Evolutionary conservation across 2,329 filamentous ascomycete species (phyloP).

Genomic region (Colletotrichum sp.): DNA sequence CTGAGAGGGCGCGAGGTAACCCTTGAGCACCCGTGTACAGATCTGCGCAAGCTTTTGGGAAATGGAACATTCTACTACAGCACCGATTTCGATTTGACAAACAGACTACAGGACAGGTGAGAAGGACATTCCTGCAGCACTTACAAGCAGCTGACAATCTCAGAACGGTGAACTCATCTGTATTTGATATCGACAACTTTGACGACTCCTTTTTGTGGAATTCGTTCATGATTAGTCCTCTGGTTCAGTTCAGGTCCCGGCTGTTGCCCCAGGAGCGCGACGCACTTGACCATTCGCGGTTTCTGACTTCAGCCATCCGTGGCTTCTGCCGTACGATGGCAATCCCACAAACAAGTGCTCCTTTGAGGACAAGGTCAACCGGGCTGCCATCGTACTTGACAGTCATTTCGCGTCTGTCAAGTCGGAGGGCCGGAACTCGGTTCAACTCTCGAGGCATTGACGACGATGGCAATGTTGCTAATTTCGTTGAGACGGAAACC

Average conservation of each 20-base stretch:
- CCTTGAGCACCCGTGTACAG: constrained; percentile 86
- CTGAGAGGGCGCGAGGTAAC: constrained; percentile 71
- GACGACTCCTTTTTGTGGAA: constrained; percentile 97
- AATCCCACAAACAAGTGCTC: constrained; percentile 78
- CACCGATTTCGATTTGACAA: constrained; percentile 96
- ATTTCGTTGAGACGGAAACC: constrained; percentile 98
- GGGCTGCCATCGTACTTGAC: constrained; percentile 86
- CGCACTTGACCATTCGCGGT: constrained; percentile 83
- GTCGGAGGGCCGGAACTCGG: constrained; percentile 86
- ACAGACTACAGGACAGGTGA: constrained; percentile 86
- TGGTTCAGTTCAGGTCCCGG: constrained; percentile 87
- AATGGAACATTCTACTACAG: constrained; percentile 98
- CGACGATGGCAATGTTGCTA: constrained; percentile 95
- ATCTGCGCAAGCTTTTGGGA: constrained; percentile 88
- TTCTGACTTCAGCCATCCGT: constrained; percentile 91
- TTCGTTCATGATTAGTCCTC: constrained; percentile 94
- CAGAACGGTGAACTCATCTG: constrained; percentile 75
- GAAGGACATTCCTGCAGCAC: constrained; percentile 11
- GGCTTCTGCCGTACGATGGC: constrained; percentile 90
- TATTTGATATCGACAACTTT: constrained; percentile 90
- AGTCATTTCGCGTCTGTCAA: constrained; percentile 90
- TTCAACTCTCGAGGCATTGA: constrained; percentile 99
- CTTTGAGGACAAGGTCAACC: constrained; percentile 67
- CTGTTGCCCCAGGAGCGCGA: constrained; percentile 77
- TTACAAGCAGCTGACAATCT: constrained; percentile 21